Conservation (phyloP, 2,329 filamentous ascomycete species). For the Fusarium scirpi region DNA sequence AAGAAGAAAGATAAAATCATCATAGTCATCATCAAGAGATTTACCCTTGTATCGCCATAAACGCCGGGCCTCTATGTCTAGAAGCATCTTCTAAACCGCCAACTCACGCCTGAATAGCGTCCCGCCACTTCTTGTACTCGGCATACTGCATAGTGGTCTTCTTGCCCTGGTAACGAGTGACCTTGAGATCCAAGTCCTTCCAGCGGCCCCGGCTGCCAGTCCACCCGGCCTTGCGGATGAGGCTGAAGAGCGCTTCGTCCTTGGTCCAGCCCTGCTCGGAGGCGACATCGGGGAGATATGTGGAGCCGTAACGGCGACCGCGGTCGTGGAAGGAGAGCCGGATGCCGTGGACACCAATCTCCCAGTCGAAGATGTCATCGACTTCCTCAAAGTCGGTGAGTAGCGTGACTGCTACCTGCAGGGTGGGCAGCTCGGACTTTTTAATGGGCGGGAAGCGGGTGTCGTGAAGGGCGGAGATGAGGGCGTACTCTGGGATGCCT, state of each 20-base stretch:
- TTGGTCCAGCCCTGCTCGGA: slow-evolving; percentile 94
- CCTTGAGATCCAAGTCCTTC: slow-evolving; percentile 81
- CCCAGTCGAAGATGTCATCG: slow-evolving; percentile 83
- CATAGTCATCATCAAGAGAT: slow-evolving; percentile 12
- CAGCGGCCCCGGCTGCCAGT: slow-evolving; percentile 81
- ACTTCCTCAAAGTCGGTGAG: slow-evolving; percentile 87
- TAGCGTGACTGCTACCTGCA: slow-evolving; percentile 80
- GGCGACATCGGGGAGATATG: slow-evolving; percentile 93
- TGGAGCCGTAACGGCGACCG: slow-evolving; percentile 80
- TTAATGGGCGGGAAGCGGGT: slow-evolving; percentile 70
- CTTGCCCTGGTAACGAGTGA: slow-evolving; percentile 88
- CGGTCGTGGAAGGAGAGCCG: slow-evolving; percentile 85
- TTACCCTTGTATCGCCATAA: slow-evolving; percentile 29
- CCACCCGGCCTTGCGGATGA: slow-evolving; percentile 98
- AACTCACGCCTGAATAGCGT: slow-evolving; percentile 67
- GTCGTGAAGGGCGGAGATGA: slow-evolving; percentile 79
- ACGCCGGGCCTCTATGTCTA: slow-evolving; percentile 48
- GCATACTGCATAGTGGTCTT: slow-evolving; percentile 77
- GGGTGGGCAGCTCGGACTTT: slow-evolving; percentile 64
- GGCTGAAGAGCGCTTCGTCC: slow-evolving; percentile 87
- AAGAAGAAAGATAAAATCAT: slow-evolving; percentile 12
- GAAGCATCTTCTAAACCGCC: slow-evolving; percentile 37
- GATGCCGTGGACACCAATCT: slow-evolving; percentile 85
- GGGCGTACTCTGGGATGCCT: slow-evolving; percentile 82
- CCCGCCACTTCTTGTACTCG: slow-evolving; percentile 84